phyloP scores from a whole-genome alignment of 176 grass and related monocot species.

The Oryza australiensis region DNA sequence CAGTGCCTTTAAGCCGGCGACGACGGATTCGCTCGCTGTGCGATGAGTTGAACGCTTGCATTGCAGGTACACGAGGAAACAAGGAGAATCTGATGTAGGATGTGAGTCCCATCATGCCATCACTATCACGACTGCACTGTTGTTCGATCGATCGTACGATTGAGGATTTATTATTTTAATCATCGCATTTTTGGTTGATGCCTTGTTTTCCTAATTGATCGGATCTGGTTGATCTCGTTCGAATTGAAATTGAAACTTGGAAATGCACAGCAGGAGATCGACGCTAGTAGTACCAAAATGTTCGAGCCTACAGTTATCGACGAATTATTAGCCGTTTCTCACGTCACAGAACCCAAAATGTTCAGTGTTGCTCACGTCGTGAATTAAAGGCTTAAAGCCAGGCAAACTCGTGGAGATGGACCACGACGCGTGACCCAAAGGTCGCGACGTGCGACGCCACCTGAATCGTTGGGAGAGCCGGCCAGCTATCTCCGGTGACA shows the following conservation, averaged over 20 bases:
- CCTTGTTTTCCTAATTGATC: neutral
- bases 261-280: neutral
- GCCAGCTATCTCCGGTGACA: neutral
- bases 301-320: neutral
- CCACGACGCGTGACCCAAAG: neutral
- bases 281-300: too few species aligned
- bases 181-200: neutral
- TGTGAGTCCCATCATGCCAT: neutral
- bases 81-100: slow-evolving; percentile 42
- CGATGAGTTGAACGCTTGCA: neutral
- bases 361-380: neutral
- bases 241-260: neutral
- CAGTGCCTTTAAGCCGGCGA: neutral
- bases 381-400: neutral
- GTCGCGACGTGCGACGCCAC: neutral
- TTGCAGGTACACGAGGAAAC: slow-evolving; percentile 33
- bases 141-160: neutral
- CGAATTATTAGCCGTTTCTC: neutral
- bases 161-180: neutral
- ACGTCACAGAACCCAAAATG: neutral
- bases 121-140: neutral
- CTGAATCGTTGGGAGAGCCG: neutral
- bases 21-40: neutral
- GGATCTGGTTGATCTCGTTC: neutral
- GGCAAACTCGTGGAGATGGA: neutral